Percentiles rank a stretch among this genome's conserved stretches.
These are phyloP conservation scores for Alternaria alternata DNA, from an alignment of 2,329 filamentous ascomycete genomes.

Conservation along the genomic window DNA sequence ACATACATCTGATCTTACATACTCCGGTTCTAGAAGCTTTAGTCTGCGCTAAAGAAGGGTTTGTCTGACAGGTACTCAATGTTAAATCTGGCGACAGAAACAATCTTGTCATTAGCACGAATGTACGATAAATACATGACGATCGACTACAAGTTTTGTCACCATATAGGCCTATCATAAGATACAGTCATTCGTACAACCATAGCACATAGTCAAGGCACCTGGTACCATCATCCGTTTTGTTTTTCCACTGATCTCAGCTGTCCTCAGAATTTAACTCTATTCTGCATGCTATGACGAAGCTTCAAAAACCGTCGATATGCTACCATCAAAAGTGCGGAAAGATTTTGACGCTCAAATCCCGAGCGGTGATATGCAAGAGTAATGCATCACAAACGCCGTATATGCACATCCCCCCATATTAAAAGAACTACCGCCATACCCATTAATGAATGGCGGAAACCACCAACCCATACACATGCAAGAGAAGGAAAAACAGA, in stretches of 20 bases:
- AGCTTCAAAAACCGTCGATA: conserved; percentile 14
- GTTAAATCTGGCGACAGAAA: not conserved
- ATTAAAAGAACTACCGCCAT: conserved; percentile 26
- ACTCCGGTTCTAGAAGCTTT: not conserved
- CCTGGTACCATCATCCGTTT: not conserved
- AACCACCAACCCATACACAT: conserved; percentile 1
- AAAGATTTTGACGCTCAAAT: conserved; percentile 24
- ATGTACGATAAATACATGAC: not conserved
- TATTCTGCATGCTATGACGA: conserved; percentile 8
- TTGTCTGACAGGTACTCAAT: not conserved
- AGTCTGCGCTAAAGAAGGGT: not conserved
- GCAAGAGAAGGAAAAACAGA: not conserved
- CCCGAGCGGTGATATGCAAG: conserved; percentile 30
- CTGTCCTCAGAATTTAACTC: conserved; percentile 7
- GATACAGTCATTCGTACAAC: not conserved
- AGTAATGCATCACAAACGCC: conserved; percentile 24
- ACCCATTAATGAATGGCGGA: conserved; percentile 2
- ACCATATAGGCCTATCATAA: not conserved
- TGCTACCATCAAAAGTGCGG: conserved; percentile 7
- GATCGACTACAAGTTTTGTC: not conserved
- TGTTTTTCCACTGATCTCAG: not conserved
- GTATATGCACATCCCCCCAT: conserved; percentile 24
- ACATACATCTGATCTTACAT: conserved; percentile 12
- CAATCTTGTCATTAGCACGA: not conserved
- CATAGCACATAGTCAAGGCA: not conserved